Evolutionary conservation across 805 yeast species (phyloP), one percentile per base, ranked within the genome.

Genomic region (Lachancea thermotolerans): DNA sequence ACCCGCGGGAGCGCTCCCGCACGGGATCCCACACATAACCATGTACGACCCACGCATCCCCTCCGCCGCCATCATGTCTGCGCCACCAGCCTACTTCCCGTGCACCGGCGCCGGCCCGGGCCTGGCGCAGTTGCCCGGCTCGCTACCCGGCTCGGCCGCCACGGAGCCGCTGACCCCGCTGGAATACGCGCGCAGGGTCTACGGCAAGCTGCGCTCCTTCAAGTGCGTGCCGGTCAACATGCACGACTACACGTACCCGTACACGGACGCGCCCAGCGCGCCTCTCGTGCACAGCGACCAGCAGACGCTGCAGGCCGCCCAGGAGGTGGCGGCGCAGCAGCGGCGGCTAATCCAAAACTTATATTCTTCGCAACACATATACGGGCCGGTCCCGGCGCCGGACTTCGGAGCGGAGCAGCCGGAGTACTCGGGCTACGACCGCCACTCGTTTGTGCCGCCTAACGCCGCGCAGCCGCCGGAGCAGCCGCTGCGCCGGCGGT

Each of bases 241-340:
- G 16, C 57, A 53, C 40, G 56, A 55, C 35, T 39, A 44, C 40
- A 32, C 41, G 18, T 29, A 97, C 87, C 90, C 84, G 64, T 96
- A 97, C 96, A 89, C 88, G 79, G 87, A 95, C 56, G 75, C 38
- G 8, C 38, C 18, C 12, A 14, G n/a, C 12, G 39, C 15, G 10
- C 15, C 82, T 59, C 77, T 85, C 50, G 72, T 76, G 53, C 68
- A 71, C 53, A 70, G 77, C 64, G 29, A 40, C 25, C 41, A 50
- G 12, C 49, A 50, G 9, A 46, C 54, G 2, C 31, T 52, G 25
- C 55, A 53, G 38, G 51, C 55, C 10, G 58, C 59, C 21, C 51
- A 47, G 35, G 54, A 51, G 18, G 47, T 55, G 2, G 58, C 53
- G 35, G 12, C 42, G 2, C 58, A 58, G 40, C 66, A 61, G 48